These are phyloP conservation scores for Hypericum androsaemum DNA, from an alignment of 345 rosid genomes.

Conservation along the genomic window DNA sequence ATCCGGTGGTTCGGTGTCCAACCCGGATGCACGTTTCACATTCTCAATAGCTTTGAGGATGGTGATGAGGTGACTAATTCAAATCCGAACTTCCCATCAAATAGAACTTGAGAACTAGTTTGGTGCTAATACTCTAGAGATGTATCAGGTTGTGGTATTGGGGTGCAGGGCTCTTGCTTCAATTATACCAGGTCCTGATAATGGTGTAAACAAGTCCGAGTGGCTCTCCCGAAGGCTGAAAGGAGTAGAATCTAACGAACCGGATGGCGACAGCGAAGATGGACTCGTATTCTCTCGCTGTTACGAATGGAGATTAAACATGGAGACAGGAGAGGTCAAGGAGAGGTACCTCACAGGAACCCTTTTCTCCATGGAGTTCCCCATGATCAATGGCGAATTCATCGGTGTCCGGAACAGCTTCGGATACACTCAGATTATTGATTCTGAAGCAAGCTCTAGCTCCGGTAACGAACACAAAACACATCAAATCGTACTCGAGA, in stretches of 20 bases:
- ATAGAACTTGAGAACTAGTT: too few relatives aligned
- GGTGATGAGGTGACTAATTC: neutral
- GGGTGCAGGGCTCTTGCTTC: conserved; percentile 33
- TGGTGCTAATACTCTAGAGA: too few relatives aligned
- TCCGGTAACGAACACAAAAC: conserved; percentile 10
- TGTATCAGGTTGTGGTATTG: conserved; percentile 33
- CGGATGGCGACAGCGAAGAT: conserved; percentile 4
- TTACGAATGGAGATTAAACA: conserved; percentile 37
- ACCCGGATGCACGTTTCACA: neutral
- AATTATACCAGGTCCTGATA: conserved; percentile 33
- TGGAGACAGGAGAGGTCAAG: conserved; percentile 18
- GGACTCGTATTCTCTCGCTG: conserved; percentile 17
- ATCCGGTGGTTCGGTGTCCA: neutral
- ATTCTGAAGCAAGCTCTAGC: conserved; percentile 1
- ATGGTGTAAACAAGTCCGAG: conserved; percentile 19
- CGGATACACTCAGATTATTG: neutral
- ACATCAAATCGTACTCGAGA: too few relatives aligned
- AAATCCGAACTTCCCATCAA: too few relatives aligned
- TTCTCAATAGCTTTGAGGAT: conserved; percentile 5
- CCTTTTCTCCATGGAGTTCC: conserved; percentile 17
- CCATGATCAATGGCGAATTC: neutral
- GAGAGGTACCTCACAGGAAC: conserved; percentile 27
- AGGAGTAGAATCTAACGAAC: conserved; percentile 2
- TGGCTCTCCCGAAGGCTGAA: conserved; percentile 29
- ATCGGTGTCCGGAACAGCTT: neutral